A percentile compares a stretch with the other conserved stretches of the same genome.
Evolutionary conservation across 2,329 filamentous ascomycete species (phyloP).

Genomic region (Hyphodiscus sp.): DNA sequence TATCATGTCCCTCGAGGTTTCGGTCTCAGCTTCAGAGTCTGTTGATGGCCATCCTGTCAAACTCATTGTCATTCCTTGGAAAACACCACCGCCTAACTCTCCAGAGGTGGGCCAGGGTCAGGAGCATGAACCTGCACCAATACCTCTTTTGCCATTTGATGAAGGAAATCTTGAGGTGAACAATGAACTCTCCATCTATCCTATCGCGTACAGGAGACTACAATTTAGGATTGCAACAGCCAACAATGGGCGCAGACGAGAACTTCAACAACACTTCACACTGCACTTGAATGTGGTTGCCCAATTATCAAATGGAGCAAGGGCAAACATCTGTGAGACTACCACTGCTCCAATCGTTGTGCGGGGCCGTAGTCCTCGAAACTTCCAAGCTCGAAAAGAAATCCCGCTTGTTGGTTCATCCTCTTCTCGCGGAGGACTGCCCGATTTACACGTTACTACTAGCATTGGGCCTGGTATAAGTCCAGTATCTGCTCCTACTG

Average conservation of each 20-base stretch:
- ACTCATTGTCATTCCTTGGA: slow-evolving; percentile 96
- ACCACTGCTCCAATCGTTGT: slow-evolving; percentile 90
- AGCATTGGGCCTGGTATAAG: slow-evolving; percentile 17
- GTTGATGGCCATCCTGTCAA: slow-evolving; percentile 89
- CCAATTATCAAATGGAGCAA: slow-evolving; percentile 75
- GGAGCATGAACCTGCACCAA: slow-evolving; percentile 81
- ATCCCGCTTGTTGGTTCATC: slow-evolving; percentile 57
- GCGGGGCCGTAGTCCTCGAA: slow-evolving; percentile 83
- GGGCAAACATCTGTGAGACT: slow-evolving; percentile 74
- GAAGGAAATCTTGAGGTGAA: slow-evolving; percentile 33
- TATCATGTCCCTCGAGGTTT: slow-evolving; percentile 76
- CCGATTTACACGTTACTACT: slow-evolving; percentile 26
- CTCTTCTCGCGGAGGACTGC: slow-evolving; percentile 28
- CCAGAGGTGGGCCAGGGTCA: slow-evolving; percentile 55
- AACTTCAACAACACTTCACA: slow-evolving; percentile 93
- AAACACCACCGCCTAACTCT: slow-evolving; percentile 79
- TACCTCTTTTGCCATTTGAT: slow-evolving; percentile 65
- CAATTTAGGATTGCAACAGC: slow-evolving; percentile 94
- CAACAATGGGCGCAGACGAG: slow-evolving; percentile 90
- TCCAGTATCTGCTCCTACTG: slow-evolving; percentile 8
- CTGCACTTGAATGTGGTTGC: slow-evolving; percentile 81
- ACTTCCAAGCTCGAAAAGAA: slow-evolving; percentile 92
- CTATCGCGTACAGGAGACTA: slow-evolving; percentile 87
- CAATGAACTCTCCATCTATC: slow-evolving; percentile 78
- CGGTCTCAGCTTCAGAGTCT: slow-evolving; percentile 88